Percentiles rank a stretch among this genome's conserved stretches.
These are phyloP conservation scores for Geoglossum cookeanum DNA, from an alignment of 2,329 filamentous ascomycete genomes.

Conservation along the genomic window DNA sequence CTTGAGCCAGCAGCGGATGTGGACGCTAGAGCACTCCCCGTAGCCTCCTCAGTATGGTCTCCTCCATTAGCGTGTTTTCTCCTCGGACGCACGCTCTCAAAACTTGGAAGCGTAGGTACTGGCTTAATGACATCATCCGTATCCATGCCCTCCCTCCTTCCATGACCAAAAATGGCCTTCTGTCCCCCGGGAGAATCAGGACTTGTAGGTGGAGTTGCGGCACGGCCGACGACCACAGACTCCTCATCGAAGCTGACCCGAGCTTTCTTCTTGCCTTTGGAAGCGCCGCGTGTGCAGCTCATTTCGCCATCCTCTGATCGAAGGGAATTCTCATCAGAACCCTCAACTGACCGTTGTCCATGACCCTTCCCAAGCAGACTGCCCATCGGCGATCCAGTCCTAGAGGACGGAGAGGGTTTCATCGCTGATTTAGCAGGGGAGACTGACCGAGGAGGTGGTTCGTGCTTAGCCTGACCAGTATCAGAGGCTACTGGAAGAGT, in stretches of 20 bases:
- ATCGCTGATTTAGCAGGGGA: slow-evolving; percentile 63
- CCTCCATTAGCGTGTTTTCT: slow-evolving; percentile 29
- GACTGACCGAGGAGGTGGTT: slow-evolving; percentile 49
- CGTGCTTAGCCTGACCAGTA: slow-evolving; percentile 38
- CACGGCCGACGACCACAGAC: slow-evolving; percentile 33
- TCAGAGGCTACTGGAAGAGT: slow-evolving; percentile 26
- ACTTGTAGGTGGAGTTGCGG: slow-evolving; percentile 22
- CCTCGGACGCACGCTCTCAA: slow-evolving; percentile 49
- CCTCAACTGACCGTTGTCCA: slow-evolving; percentile 21
- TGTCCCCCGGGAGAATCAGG: slow-evolving; percentile 24
- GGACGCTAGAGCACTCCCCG: slow-evolving; percentile 23
- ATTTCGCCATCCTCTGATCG: slow-evolving; percentile 17
- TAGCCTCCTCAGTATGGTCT: slow-evolving; percentile 22
- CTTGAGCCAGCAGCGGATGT: slow-evolving; percentile 11
- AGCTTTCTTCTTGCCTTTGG: slow-evolving; percentile 41
- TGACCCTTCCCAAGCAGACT: slow-evolving; percentile 19
- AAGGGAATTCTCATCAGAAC: slow-evolving; percentile 25
- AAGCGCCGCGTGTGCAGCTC: not conserved
- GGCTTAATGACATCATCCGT: slow-evolving; percentile 46
- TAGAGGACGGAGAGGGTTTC: slow-evolving; percentile 41
- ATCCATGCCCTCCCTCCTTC: slow-evolving; percentile 33
- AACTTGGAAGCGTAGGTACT: slow-evolving; percentile 52
- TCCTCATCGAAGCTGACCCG: slow-evolving; percentile 66
- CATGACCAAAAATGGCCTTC: slow-evolving; percentile 33
- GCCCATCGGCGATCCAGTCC: slow-evolving; percentile 32